phyloP scores from a whole-genome alignment of 73 alveolate genomes.

The Tetrahymena elliotti region DNA sequence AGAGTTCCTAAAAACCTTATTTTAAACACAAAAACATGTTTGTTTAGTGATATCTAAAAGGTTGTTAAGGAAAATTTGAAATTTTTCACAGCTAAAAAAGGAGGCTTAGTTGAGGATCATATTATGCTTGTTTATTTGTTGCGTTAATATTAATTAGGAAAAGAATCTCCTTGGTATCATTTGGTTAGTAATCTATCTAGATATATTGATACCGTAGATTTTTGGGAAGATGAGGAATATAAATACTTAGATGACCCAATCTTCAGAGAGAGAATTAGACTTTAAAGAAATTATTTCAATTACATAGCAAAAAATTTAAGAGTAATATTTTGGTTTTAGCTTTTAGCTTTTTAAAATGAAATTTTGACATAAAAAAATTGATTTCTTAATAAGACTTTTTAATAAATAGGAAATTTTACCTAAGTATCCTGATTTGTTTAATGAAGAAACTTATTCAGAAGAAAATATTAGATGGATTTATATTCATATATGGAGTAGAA shows the following conservation, averaged over 20 bases:
- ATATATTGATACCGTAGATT: conserved; percentile 23
- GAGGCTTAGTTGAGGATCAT: conserved; percentile 22
- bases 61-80: conserved; percentile 24
- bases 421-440: conserved; percentile 2
- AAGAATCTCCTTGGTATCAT: conserved; percentile 19
- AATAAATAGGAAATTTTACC: background rate
- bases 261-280: conserved; percentile 8
- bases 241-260: background rate
- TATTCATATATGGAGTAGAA: conserved; percentile 19
- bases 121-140: conserved; percentile 6
- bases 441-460: background rate
- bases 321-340: too few relatives aligned
- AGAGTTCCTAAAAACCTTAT: conserved; percentile 14
- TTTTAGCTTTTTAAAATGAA: too few relatives aligned
- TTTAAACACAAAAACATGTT: conserved; percentile 20
- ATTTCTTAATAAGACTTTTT: background rate
- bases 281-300: conserved; percentile 2
- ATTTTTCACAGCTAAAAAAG: conserved; percentile 4
- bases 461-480: conserved; percentile 34
- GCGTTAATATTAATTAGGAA: conserved; percentile 28
- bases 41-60: conserved; percentile 3
- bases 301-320: conserved; percentile 4
- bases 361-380: too few relatives aligned
- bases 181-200: conserved; percentile 14
- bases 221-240: conserved; percentile 35